These are phyloP conservation scores for Tilletiopsis washingtonensis DNA, from an alignment of 1,284 basidiomycete genomes.

Conservation along the genomic window DNA sequence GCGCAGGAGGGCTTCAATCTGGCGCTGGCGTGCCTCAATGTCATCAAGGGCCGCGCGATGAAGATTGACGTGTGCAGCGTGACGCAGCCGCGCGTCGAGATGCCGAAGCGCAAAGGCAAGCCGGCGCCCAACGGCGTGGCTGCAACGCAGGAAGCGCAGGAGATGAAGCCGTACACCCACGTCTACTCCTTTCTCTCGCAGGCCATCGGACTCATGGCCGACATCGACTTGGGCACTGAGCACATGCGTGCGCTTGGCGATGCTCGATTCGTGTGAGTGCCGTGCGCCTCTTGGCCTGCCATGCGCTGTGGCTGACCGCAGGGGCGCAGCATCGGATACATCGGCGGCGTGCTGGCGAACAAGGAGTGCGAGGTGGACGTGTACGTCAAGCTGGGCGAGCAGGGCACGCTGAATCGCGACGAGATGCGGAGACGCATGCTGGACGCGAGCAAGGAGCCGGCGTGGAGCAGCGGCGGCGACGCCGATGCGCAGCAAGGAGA, in stretches of 20 bases:
- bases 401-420: conserved; percentile 21
- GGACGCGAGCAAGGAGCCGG: conserved; percentile 6
- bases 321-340: conserved; percentile 69
- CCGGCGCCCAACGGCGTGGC: not conserved
- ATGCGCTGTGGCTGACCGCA: too few species aligned
- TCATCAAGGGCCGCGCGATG: conserved; percentile 71
- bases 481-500: conserved; percentile 1
- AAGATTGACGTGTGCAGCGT: conserved; percentile 74
- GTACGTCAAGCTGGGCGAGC: conserved; percentile 31
- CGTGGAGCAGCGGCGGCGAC: not conserved
- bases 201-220: conserved; percentile 82
- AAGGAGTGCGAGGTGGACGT: conserved; percentile 31
- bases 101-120: not conserved
- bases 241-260: conserved; percentile 89
- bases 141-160: conserved; percentile 2
- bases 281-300: too few species aligned
- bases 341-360: conserved; percentile 51
- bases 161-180: conserved; percentile 27
- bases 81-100: conserved; percentile 57
- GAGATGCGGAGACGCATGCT: conserved; percentile 33
- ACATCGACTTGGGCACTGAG: conserved; percentile 68
- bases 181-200: conserved; percentile 82
- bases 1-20: conserved; percentile 37
- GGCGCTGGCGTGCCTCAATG: conserved; percentile 64
- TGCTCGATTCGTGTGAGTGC: conserved; percentile 75